These are phyloP conservation scores for Tephrocybe rancida DNA, from an alignment of 768 basidiomycete genomes.

Conservation along the genomic window DNA sequence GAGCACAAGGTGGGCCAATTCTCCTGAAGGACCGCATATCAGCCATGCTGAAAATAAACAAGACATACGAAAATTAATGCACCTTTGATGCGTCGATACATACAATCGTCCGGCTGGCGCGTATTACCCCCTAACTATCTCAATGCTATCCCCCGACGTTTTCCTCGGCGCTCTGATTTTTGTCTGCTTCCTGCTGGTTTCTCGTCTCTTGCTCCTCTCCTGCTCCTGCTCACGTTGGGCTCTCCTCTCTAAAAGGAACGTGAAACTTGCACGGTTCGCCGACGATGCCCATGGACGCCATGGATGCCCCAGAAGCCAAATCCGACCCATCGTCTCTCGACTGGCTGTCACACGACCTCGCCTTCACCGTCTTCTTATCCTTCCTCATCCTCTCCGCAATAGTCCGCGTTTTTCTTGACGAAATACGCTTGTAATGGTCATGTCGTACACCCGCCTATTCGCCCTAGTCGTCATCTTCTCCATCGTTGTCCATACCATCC, in stretches of 20 bases:
- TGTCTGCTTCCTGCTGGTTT: too few relatives aligned
- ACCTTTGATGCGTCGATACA: too few relatives aligned
- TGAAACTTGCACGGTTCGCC: background rate
- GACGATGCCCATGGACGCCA: background rate
- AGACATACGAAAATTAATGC: too few relatives aligned
- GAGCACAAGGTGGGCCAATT: too few relatives aligned
- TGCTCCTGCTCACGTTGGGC: too few relatives aligned
- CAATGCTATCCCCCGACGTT: too few relatives aligned
- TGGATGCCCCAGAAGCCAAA: background rate
- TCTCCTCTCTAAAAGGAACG: background rate
- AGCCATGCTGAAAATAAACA: too few relatives aligned
- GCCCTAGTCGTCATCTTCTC: constrained; percentile 4
- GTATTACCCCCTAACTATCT: too few relatives aligned
- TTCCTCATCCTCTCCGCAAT: constrained; percentile 2
- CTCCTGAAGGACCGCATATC: too few relatives aligned
- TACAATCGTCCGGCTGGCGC: too few relatives aligned
- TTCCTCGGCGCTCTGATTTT: too few relatives aligned
- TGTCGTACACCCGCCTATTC: background rate
- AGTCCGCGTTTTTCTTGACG: background rate
- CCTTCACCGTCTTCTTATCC: constrained; percentile 6
- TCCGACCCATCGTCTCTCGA: background rate
- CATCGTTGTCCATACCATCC: constrained; percentile 1
- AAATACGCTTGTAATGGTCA: background rate
- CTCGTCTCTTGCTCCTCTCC: too few relatives aligned
- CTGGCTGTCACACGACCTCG: constrained; percentile 3